Evolutionary conservation across 768 basidiomycete genomes (phyloP), one percentile per base, ranked within the genome.

Genomic region (Rhodocollybia butyracea): DNA sequence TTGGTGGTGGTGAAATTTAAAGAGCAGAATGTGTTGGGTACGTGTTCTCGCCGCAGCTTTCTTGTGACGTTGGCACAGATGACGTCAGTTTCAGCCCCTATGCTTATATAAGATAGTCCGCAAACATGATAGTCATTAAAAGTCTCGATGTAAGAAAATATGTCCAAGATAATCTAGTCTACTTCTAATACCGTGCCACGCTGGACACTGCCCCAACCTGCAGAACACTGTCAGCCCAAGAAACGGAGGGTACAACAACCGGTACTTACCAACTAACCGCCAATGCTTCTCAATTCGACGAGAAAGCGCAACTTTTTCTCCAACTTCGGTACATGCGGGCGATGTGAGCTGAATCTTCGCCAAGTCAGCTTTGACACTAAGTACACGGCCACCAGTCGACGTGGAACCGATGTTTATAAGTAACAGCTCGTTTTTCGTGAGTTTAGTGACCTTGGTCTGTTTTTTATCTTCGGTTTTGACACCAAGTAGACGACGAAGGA

Each of bases 391-490:
- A 58, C 97, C 97, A 2, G 94, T 96, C 3, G 95, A 97, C 1
- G 94, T 98, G 21, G 94, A 96, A 19, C 96, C 95, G 56, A 99
- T 98, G 76, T 98, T 98, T 78, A 99, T 95, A 58, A 98, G 82
- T 2, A 98, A 73, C 2, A 95, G 80, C 73, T 97, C 95, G 71
- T 88, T 89, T 74, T 96, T 96, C 56, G 84, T 80, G 42, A 97
- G 81, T 70, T 97, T 97, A 51, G 91, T 79, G 22, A 93, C 91
- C 72, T 94, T 99, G 21, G 97, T 97, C 69, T 95, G 92, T 70
- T 98, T 99, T 78, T 95, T 97, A 76, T 98, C 97, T 71, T 98
- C 96, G 22, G 94, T 94, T 72, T 95, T 94, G 59, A 99, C 97
- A 68, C 97, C 96, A n/a, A 98, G 83, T 52, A 98, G 75, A 57